Evolutionary conservation across 2,329 filamentous ascomycete genomes (phyloP), one percentile per base, ranked within the genome.

Genomic region (Pezicula rhizophila): DNA sequence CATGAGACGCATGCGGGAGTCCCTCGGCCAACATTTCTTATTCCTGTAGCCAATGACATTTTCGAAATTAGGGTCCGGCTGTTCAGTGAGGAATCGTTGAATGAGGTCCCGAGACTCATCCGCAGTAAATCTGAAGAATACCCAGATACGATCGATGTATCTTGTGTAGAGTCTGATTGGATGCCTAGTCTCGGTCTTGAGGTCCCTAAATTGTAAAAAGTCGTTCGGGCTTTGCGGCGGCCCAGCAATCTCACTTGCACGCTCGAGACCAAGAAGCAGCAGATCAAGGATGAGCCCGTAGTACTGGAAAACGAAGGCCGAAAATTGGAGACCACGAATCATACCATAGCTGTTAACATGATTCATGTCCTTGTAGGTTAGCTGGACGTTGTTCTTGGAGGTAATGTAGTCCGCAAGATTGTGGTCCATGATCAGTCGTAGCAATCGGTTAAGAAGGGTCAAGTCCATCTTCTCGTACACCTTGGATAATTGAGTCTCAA

Each of bases 351-450:
- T 95, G 71, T 99, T 99, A 65, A 95, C 93, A 64, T 99, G 93
- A 64, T 96, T 97, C 93, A 99, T 99, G 61, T 99, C 93, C 74
- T 99, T 99, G 76, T 99, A 99, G 54, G 95, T 96, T 54, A 99
- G 79, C 66, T 96, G 92, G 11, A 99, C 93, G 64, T 99, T 99
- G 76, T 99, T 99, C 80, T 99, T 99, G 34, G 92, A 90, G 1
- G 92, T 96, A 64, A 99, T 99, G 70, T 99, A 99, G 68, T 99
- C 95, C 5, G 93, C 93, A 71, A 99, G 71, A 67, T 99, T 99
- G 76, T 99, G 93, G 62, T 99, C 95, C 95, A 99, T 99, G 66
- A 99, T 96, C 57, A 99, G 72, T 42, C 93, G 82, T 44, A 99
- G 76, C 28, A 99, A 77, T 50, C 92, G 88, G 71, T 99, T 99